Evolutionary conservation across 441 rosid genomes (phyloP), one percentile per base, ranked within the genome.

Genomic region (Erodium texanum): DNA sequence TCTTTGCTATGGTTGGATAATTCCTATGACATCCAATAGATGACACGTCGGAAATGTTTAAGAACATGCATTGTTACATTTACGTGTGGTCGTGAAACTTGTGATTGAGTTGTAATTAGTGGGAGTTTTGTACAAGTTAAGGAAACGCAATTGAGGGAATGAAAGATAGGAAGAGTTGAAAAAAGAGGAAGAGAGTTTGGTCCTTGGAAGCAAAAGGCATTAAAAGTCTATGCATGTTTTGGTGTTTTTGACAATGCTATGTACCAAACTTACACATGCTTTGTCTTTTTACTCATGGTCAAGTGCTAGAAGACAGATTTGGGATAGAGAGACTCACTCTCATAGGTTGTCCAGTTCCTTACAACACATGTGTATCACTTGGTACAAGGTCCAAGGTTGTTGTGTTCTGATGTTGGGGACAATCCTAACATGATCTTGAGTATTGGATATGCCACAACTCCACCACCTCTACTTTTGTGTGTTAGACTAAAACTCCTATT

Each of bases 341-440:
- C 66, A 23, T 64, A n/a, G 58, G 58, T 50, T 50, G 19, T n/a
- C 18, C 24, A 24, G 8, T 62, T 45, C 61, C 7, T 43, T 66
- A 43, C 64, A 32, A 69, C 52, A 69, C 4, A 27, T 27, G 29
- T 65, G 24, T 69, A 59, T 65, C 65, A 22, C 67, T 43, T 45
- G 15, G 62, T 45, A 68, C 34, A 14, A 67, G 23, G 45, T 62
- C 62, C 64, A 72, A 66, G 0, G 10, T 12, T 43, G 32, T 4
- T n/a, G 16, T 24, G 3, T 34, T 10, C 22, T 24, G 24, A 52
- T 23, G 52, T 50, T 45, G 38, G 45, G 41, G 29, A 16, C 20
- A 48, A 34, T 19, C 64, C 58, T 74, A 67, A 67, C 61, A 59
- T 61, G 67, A 36, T 70, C 11, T 7, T 15, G 67, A 66, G 73